Conservation (phyloP, 1,284 basidiomycete species). For the Golubevia sp. region DNA sequence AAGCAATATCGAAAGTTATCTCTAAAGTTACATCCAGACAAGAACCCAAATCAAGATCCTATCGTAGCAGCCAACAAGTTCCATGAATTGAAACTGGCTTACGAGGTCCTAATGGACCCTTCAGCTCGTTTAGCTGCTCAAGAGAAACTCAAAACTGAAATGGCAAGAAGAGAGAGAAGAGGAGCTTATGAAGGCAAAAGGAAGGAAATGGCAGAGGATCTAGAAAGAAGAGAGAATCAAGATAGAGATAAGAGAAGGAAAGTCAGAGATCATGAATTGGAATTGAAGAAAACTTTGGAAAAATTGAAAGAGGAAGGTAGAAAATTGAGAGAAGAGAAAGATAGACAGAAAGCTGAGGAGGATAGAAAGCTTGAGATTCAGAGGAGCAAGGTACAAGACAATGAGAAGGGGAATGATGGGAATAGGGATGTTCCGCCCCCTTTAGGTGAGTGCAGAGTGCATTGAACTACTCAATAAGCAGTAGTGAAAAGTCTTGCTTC, state of each 20-base stretch:
- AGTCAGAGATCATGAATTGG: slow-evolving; percentile 4
- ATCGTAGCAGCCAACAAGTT: slow-evolving; percentile 43
- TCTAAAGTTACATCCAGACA: slow-evolving; percentile 18
- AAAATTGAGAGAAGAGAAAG: slow-evolving; percentile 5
- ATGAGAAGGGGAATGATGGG: slow-evolving; percentile 19
- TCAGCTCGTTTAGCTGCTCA: slow-evolving; percentile 23
- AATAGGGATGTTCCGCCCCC: slow-evolving; percentile 12
- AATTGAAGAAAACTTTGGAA: slow-evolving; percentile 3
- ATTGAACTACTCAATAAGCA: slow-evolving; percentile 5
- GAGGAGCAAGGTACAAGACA: slow-evolving; percentile 14
- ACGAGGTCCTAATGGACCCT: slow-evolving; percentile 55
- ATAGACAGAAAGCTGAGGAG: not conserved
- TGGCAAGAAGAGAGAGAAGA: slow-evolving; percentile 31
- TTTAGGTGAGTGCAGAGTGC: slow-evolving; percentile 8
- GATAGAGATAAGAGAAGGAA: slow-evolving; percentile 21
- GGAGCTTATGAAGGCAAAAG: slow-evolving; percentile 45
- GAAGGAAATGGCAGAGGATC: slow-evolving; percentile 51
- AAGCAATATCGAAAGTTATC: slow-evolving; percentile 15
- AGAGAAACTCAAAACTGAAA: slow-evolving; percentile 28
- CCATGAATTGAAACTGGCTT: slow-evolving; percentile 49
- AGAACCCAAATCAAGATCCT: slow-evolving; percentile 34
- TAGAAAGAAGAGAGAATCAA: slow-evolving; percentile 37
- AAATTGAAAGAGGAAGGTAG: slow-evolving; percentile 15
- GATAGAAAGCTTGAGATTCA: slow-evolving; percentile 5
- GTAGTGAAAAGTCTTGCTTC: slow-evolving; percentile 10